Percentiles rank a stretch among this genome's conserved stretches.
Evolutionary conservation across 768 basidiomycete genomes (phyloP).

Genomic region (Pleurotus eryngii): DNA sequence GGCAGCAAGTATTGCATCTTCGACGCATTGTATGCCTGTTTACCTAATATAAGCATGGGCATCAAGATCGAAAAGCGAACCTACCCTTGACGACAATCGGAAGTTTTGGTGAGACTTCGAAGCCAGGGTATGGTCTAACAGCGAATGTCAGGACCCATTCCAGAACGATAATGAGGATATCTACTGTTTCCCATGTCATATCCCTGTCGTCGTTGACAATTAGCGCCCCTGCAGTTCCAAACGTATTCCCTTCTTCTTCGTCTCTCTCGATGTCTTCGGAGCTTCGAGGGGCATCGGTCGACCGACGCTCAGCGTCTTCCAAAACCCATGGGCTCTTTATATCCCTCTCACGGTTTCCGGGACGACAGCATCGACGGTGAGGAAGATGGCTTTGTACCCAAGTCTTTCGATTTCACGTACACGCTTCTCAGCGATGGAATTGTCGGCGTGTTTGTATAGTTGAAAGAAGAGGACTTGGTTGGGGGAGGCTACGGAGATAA

Average conservation of each 20-base stretch:
- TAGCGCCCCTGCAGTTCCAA: conserved; percentile 68
- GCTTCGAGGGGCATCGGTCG: conserved; percentile 19
- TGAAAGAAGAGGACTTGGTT: conserved; percentile 76
- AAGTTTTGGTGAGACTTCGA: conserved; percentile 60
- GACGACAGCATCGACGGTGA: conserved; percentile 89
- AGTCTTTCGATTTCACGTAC: conserved; percentile 67
- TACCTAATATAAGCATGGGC: not conserved
- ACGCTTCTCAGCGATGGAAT: conserved; percentile 61
- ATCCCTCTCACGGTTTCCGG: conserved; percentile 79
- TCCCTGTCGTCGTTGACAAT: conserved; percentile 65
- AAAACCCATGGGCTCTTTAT: conserved; percentile 52
- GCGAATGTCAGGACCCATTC: not conserved
- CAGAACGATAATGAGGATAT: conserved; percentile 8
- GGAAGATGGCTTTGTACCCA: conserved; percentile 85
- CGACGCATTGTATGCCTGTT: conserved; percentile 70
- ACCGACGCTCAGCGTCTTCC: conserved; percentile 52
- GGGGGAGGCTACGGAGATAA: conserved; percentile 52
- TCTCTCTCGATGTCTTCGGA: conserved; percentile 19
- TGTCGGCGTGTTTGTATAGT: conserved; percentile 78
- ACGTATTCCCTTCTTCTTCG: conserved; percentile 29
- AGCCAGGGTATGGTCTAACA: conserved; percentile 59
- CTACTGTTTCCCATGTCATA: conserved; percentile 75
- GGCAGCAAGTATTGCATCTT: conserved; percentile 83
- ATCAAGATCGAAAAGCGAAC: not conserved
- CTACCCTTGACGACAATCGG: conserved; percentile 75